Percentiles rank a stretch among this genome's conserved stretches.
These are phyloP conservation scores for Ogataea paradorogensis DNA, from an alignment of 805 yeast genomes.

Conservation along the genomic window DNA sequence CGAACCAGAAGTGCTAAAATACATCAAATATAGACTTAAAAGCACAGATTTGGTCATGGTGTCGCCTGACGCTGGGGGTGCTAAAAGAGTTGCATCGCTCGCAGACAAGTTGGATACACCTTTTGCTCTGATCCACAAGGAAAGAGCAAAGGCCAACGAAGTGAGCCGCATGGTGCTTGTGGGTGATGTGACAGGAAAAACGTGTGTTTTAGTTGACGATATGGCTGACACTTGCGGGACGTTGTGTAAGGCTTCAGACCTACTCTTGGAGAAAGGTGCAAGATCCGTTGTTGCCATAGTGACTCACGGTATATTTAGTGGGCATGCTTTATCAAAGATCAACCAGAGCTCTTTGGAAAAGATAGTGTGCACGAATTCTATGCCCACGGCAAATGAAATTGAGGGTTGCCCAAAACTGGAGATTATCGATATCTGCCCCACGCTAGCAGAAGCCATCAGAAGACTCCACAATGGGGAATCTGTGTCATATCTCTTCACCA, in stretches of 20 bases:
- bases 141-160: constrained; percentile 92
- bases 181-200: constrained; percentile 84
- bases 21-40: constrained; percentile 63
- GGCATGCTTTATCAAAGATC: constrained; percentile 73
- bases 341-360: constrained; percentile 62
- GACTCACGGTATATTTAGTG: constrained; percentile 92
- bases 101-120: constrained; percentile 91
- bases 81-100: constrained; percentile 90
- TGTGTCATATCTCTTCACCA: constrained; percentile 78
- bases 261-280: constrained; percentile 78
- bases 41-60: constrained; percentile 69
- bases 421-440: constrained; percentile 79
- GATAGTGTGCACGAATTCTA: constrained; percentile 90
- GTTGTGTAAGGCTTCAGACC: constrained; percentile 89
- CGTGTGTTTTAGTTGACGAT: constrained; percentile 87
- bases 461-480: constrained; percentile 96
- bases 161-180: constrained; percentile 93
- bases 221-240: constrained; percentile 99
- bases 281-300: constrained; percentile 86
- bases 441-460: constrained; percentile 90
- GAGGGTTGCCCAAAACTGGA: constrained; percentile 65
- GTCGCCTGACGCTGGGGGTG: constrained; percentile 99
- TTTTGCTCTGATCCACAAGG: constrained; percentile 95
- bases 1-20: constrained; percentile 84
- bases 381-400: constrained; percentile 71